Evolutionary conservation across 2,329 filamentous ascomycete genomes (phyloP), one percentile per base, ranked within the genome.

Genomic region (Trichoderma simmonsii): DNA sequence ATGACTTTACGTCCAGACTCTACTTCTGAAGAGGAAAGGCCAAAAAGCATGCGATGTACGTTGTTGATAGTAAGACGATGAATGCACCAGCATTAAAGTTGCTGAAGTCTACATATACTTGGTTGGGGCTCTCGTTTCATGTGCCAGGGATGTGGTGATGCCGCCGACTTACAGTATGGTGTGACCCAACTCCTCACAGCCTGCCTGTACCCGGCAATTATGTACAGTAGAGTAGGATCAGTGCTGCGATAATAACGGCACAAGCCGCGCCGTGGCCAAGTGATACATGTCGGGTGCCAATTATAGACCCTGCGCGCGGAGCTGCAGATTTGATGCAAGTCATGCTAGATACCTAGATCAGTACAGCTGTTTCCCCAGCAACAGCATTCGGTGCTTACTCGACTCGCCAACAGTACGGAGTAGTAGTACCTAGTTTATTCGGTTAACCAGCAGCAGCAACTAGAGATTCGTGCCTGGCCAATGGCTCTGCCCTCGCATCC

Each of bases 61-160:
- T 75, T 75, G 78, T 79, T 79, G 80, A 77, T 81, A 81, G 79
- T 79, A 80, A 77, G 79, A 80, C 77, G 79, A 80, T 78, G 79
- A 69, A 39, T 39, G 30, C 69, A 51, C 61, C 64, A 64, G 70
- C 61, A 63, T 54, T n/a, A 39, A 62, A 69, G 34, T 36, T 62
- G 67, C 67, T 70, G 67, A 30, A 18, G 60, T 34, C 24, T 62
- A 32, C 43, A n/a, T 51, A 12, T 18, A 43, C 28, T 28, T 34
- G 56, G 24, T 28, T 34, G 56, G 24, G 57, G 30, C 59, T 54
- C 57, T 36, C 8, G 11, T 9, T 36, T 15, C n/a, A 15, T 15
- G 11, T 14, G 28, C 18, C 28, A 30, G 28, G 32, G 57, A 60
- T 14, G 28, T 34, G 30, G 39, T 62, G 39, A 62, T 34, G 15